phyloP scores from a whole-genome alignment of 1,284 basidiomycete genomes.

The Grifola frondosa region DNA sequence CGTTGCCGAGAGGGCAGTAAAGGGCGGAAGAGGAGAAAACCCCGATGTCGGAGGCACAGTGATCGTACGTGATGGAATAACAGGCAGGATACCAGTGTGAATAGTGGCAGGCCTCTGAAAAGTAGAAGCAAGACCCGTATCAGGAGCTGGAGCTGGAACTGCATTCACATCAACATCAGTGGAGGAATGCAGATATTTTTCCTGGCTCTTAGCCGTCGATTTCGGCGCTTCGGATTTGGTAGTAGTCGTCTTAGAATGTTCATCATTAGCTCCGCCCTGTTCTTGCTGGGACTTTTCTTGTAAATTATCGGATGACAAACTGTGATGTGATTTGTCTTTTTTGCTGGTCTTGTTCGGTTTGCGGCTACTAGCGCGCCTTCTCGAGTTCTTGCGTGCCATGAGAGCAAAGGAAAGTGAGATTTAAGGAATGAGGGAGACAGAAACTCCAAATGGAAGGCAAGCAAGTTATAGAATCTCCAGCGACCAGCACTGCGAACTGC shows the following conservation, averaged over 20 bases:
- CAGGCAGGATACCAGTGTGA: slow-evolving; percentile 28
- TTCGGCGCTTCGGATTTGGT: slow-evolving; percentile 27
- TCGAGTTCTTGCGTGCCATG: neutral
- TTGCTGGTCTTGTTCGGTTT: slow-evolving; percentile 3
- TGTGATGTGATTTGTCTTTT: slow-evolving; percentile 2
- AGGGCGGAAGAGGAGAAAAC: slow-evolving; percentile 26
- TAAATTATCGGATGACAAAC: slow-evolving; percentile 4
- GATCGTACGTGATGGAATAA: slow-evolving; percentile 16
- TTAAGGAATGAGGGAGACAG: slow-evolving; percentile 10
- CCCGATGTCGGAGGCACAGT: slow-evolving; percentile 15
- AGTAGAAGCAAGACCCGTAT: slow-evolving; percentile 38
- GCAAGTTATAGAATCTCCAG: slow-evolving; percentile 2
- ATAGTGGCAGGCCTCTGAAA: slow-evolving; percentile 14
- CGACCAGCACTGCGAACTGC: slow-evolving; percentile 21
- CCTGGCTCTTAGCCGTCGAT: slow-evolving; percentile 24
- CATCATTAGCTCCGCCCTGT: slow-evolving; percentile 10
- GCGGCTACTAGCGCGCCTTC: too few relatives aligned
- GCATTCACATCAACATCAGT: slow-evolving; percentile 39
- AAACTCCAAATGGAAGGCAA: neutral
- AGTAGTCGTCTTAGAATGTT: slow-evolving; percentile 13
- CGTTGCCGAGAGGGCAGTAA: slow-evolving; percentile 16
- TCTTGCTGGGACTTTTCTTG: slow-evolving; percentile 12
- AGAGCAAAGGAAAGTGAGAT: slow-evolving; percentile 15
- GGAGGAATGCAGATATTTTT: slow-evolving; percentile 9
- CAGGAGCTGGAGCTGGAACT: slow-evolving; percentile 57